Evolutionary conservation across 2,329 filamentous ascomycete species (phyloP).

Genomic region (Colletotrichum phormii): DNA sequence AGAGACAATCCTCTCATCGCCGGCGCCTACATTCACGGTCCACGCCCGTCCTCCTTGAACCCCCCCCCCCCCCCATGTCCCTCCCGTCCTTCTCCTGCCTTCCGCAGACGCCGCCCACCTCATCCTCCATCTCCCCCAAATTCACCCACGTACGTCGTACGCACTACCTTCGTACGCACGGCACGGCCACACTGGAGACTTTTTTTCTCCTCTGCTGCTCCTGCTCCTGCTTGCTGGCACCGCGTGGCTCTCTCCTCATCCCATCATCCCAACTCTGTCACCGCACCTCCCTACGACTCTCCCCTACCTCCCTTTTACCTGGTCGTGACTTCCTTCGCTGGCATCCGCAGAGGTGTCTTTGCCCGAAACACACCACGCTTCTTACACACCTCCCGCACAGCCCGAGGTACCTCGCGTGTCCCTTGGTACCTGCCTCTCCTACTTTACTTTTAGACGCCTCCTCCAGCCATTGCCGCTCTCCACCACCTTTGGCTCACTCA

Average conservation of each 20-base stretch:
- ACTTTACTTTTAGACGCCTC: conserved; percentile 28
- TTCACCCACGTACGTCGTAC: neutral
- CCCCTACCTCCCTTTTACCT: neutral
- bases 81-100: conserved; percentile 10
- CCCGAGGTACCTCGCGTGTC: conserved; percentile 8
- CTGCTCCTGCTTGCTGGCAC: conserved; percentile 1
- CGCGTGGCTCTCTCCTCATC: conserved; percentile 14
- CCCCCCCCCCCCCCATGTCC: conserved; percentile 6
- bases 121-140: neutral
- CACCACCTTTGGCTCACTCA: conserved; percentile 28
- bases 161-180: neutral
- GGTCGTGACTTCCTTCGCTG: neutral
- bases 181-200: neutral
- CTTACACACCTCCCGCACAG: neutral
- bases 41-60: neutral
- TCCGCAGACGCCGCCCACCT: conserved; percentile 6
- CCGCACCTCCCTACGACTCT: neutral
- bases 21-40: conserved; percentile 16
- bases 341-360: conserved; percentile 30
- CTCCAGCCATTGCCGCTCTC: conserved; percentile 35
- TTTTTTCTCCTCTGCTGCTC: neutral
- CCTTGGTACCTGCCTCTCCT: conserved; percentile 11
- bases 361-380: conserved; percentile 30
- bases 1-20: neutral
- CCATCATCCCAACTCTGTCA: conserved; percentile 9